Base-by-base conservation (phyloP, 2,329 filamentous ascomycete species). In the Sclerotinia sclerotiorum region DNA sequence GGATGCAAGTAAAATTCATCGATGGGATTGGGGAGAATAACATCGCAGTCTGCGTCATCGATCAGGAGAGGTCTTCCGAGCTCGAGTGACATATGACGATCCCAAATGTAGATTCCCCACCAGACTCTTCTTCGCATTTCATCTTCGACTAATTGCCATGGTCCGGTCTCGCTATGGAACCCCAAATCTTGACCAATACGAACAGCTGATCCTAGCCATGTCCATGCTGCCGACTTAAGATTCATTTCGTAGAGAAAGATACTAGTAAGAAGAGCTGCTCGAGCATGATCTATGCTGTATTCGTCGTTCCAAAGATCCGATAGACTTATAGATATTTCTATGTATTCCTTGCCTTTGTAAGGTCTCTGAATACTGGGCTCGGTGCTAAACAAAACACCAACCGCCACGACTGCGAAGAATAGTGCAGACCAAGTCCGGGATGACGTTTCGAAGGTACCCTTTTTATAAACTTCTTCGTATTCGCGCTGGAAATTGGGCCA, bases 41-140 rank as follows among this genome's bases (percentile, higher is more conserved):
- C 89, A 73, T 97, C 92, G 81, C 93, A 97, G 78, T 98, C 94
- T 44, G 87, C 85, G 74, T 98, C 94, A 76, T 94, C 85, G 76
- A 98, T 97, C 72, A 94, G 80, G 68, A 91, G 86, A 0, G 94
- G 93, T 63, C 90, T 88, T 11, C 92, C 91, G 46, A 93, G 84
- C 77, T 97, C 94, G 17, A 97, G 82, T 0, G 93, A 89, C 62
- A 96, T 81, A 35, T 91, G 85, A 71, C 93, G 88, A 80, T 99
- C 95, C 81, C 94, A 88, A 56, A 93, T 87, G 79, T 98, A 98
- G 68, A 97, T 87, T 19, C 92, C 88, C 93, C 95, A 99, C 94
- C 94, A 99, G 2, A 95, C 87, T 67, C 94, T 85, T 70, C 91
- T 88, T 67, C 94, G 88, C 87, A 94, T 93, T 79, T 98, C 94